These are phyloP conservation scores for Eucommia ulmoides DNA, from an alignment of 257 asterid species.

Conservation along the genomic window DNA sequence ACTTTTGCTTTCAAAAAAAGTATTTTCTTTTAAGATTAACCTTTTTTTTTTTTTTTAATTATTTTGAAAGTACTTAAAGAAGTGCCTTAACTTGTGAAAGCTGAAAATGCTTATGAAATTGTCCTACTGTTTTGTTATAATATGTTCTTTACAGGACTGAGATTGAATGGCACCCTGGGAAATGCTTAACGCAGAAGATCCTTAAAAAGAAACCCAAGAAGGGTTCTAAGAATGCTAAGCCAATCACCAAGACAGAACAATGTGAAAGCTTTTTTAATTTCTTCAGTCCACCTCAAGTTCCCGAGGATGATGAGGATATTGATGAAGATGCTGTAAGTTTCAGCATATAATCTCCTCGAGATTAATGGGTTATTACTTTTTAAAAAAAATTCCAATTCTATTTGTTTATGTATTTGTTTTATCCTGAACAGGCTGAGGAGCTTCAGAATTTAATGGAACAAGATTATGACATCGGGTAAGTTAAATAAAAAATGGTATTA, in stretches of 20 bases:
- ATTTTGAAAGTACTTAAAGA: too few species aligned
- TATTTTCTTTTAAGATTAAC: too few species aligned
- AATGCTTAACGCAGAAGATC: constrained; percentile 63
- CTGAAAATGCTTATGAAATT: too few species aligned
- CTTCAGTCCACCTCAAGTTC: constrained; percentile 85
- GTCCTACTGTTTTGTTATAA: too few species aligned
- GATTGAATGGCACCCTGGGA: constrained; percentile 77
- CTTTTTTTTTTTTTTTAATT: too few species aligned
- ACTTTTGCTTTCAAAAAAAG: too few species aligned
- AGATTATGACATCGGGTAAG: constrained; percentile 80
- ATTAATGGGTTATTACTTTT: too few species aligned
- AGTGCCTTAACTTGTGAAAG: too few species aligned
- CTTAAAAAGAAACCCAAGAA: constrained; percentile 83
- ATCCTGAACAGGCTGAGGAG: constrained; percentile 53
- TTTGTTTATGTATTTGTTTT: background rate
- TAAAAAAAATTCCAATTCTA: background rate
- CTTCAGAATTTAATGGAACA: constrained; percentile 81
- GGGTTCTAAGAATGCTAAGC: constrained; percentile 67
- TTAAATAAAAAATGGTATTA: background rate
- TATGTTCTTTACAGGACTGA: constrained; percentile 36
- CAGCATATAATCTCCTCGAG: too few species aligned
- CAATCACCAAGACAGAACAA: constrained; percentile 60
- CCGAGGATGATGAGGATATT: constrained; percentile 67
- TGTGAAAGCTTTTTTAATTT: constrained; percentile 90
- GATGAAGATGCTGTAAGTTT: constrained; percentile 79